Percentiles rank a stretch among this genome's conserved stretches.
Conservation (phyloP, 2,329 filamentous ascomycete genomes). For the Ophiostoma ulmi region DNA sequence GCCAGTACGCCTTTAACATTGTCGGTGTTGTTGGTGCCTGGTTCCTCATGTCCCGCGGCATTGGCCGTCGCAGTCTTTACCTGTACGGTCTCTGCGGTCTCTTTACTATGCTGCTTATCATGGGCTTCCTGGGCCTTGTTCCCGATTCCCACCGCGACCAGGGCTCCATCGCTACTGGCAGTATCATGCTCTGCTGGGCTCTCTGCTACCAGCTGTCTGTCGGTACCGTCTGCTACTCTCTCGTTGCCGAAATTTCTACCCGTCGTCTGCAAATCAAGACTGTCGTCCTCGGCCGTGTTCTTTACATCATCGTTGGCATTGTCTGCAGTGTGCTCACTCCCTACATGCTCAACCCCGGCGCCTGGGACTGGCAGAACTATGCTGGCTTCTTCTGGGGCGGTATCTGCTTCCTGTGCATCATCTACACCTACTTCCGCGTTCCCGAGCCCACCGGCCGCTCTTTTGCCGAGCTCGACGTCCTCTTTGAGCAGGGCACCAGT, state of each 20-base stretch:
- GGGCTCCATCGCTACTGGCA: slow-evolving; percentile 71
- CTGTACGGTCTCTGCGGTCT: slow-evolving; percentile 69
- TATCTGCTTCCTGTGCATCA: slow-evolving; percentile 71
- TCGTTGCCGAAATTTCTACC: slow-evolving; percentile 79
- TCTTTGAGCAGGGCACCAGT: slow-evolving; percentile 69
- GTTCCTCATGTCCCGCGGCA: slow-evolving; percentile 68
- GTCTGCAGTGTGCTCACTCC: slow-evolving; percentile 76
- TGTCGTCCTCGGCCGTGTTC: slow-evolving; percentile 34
- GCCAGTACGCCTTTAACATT: slow-evolving; percentile 68
- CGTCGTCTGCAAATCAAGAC: slow-evolving; percentile 85
- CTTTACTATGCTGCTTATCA: slow-evolving; percentile 70
- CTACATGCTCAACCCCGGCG: slow-evolving; percentile 84
- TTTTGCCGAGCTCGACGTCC: slow-evolving; percentile 78
- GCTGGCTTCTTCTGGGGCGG: slow-evolving; percentile 85
- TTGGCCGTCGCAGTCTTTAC: slow-evolving; percentile 72
- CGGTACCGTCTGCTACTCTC: slow-evolving; percentile 82
- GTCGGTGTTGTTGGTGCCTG: slow-evolving; percentile 76
- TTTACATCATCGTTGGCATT: slow-evolving; percentile 69
- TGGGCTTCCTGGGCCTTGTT: slow-evolving; percentile 78
- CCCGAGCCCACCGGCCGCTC: slow-evolving; percentile 76
- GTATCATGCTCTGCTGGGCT: slow-evolving; percentile 79
- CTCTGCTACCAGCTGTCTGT: slow-evolving; percentile 81
- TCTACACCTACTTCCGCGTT: slow-evolving; percentile 76
- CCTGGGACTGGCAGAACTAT: slow-evolving; percentile 84
- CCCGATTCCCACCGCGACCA: slow-evolving; percentile 53